Evolutionary conservation across 495 filamentous ascomycete genomes (phyloP).

Genomic region (Xylaria scruposa): DNA sequence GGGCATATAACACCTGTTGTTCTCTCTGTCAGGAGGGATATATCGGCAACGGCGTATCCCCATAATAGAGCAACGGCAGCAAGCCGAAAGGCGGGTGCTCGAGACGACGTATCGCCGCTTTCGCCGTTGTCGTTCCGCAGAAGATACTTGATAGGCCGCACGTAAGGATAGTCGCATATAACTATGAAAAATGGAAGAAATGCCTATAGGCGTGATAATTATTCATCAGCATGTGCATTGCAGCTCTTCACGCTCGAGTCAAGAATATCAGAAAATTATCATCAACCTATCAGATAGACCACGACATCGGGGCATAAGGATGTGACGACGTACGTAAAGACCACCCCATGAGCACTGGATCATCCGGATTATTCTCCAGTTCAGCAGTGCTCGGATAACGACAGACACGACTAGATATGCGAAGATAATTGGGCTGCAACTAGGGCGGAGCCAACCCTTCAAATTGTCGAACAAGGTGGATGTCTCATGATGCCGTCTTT

Average conservation of each 20-base stretch:
- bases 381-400: conserved; percentile 32
- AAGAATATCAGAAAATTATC: background rate
- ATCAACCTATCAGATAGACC: no score
- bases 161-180: conserved; percentile 28
- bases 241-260: background rate
- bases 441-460: conserved; percentile 26
- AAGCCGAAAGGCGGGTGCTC: conserved; percentile 24
- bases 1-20: conserved; percentile 39
- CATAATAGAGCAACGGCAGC: conserved; percentile 35
- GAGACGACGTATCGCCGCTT: conserved; percentile 26
- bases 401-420: conserved; percentile 32
- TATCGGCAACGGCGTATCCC: conserved; percentile 35
- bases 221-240: background rate
- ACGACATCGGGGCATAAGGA: background rate
- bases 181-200: conserved; percentile 37
- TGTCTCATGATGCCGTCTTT: conserved; percentile 5
- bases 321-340: conserved; percentile 33
- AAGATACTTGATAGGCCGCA: conserved; percentile 25
- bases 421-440: conserved; percentile 27
- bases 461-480: conserved; percentile 26
- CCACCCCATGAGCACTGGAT: conserved; percentile 44
- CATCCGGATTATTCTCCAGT: conserved; percentile 37
- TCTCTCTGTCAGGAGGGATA: conserved; percentile 32
- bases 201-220: conserved; percentile 16
- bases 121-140: conserved; percentile 34